These are phyloP conservation scores for Cyberlindnera veronae DNA, from an alignment of 805 yeast species.

Conservation along the genomic window DNA sequence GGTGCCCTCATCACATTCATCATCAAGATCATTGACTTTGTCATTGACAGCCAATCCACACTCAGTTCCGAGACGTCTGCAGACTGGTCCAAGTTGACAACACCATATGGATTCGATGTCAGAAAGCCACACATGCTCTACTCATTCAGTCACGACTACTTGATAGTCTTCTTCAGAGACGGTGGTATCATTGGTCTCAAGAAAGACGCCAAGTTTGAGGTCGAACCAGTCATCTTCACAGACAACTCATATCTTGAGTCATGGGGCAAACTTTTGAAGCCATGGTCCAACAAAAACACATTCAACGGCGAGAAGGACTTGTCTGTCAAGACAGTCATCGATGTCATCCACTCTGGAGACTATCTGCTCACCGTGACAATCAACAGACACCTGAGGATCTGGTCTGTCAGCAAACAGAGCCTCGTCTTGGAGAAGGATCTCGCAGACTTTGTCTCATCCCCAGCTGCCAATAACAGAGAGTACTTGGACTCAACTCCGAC, in stretches of 20 bases:
- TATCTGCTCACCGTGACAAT: slow-evolving; percentile 49
- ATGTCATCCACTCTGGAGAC: slow-evolving; percentile 25
- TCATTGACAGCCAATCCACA: slow-evolving; percentile 15
- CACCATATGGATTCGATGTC: slow-evolving; percentile 61
- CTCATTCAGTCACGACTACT: slow-evolving; percentile 40
- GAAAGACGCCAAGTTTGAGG: slow-evolving; percentile 20
- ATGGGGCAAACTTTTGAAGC: slow-evolving; percentile 31
- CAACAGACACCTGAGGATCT: slow-evolving; percentile 51
- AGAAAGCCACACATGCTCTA: slow-evolving; percentile 53
- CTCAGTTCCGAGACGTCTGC: slow-evolving; percentile 18
- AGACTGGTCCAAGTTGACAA: slow-evolving; percentile 65
- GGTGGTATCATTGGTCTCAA: slow-evolving; percentile 68
- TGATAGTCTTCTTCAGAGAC: slow-evolving; percentile 64
- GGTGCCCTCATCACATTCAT: slow-evolving; percentile 51
- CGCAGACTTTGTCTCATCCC: slow-evolving; percentile 11
- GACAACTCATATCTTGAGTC: slow-evolving; percentile 47
- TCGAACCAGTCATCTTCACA: slow-evolving; percentile 48
- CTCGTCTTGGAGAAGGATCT: slow-evolving; percentile 29
- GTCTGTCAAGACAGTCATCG: slow-evolving; percentile 34
- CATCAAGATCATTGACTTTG: slow-evolving; percentile 43
- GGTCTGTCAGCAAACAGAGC: slow-evolving; percentile 45
- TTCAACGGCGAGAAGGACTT: slow-evolving; percentile 40
- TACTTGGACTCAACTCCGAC: slow-evolving; percentile 32
- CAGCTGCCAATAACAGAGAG: slow-evolving; percentile 19
- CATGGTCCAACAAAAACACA: slow-evolving; percentile 24